Evolutionary conservation across 129 eudicot genomes (phyloP).

Genomic region (Mikania micrantha): DNA sequence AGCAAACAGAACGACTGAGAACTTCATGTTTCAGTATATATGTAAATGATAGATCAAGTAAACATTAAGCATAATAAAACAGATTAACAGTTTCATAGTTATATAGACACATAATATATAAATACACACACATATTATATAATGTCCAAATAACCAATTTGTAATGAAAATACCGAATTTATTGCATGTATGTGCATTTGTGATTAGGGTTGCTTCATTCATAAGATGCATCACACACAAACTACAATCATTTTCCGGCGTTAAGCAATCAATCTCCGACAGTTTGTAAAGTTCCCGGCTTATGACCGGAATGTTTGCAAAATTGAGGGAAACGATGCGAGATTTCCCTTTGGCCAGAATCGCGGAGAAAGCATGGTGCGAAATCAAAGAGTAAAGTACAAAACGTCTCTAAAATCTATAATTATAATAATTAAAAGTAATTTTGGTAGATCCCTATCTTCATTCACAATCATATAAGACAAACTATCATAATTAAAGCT

Average conservation of each 20-base stretch:
- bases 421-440: neutral
- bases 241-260: neutral
- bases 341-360: neutral
- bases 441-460: slow-evolving; percentile 11
- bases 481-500: slow-evolving; percentile 11
- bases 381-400: neutral
- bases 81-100: neutral
- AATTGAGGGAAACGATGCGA: neutral
- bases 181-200: no score
- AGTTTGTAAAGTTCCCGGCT: no score
- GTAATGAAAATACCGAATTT: neutral
- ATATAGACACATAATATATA: neutral
- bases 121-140: neutral
- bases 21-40: neutral
- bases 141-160: neutral
- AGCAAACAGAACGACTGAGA: neutral
- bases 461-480: slow-evolving; percentile 23
- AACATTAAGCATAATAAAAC: neutral
- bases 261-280: neutral
- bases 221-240: neutral
- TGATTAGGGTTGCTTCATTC: neutral
- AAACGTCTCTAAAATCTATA: neutral
- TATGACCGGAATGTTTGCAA: neutral
- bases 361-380: neutral
- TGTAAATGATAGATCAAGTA: neutral